Evolutionary conservation across 768 basidiomycete genomes (phyloP).

Genomic region (Rhodotorula taiwanensis): DNA sequence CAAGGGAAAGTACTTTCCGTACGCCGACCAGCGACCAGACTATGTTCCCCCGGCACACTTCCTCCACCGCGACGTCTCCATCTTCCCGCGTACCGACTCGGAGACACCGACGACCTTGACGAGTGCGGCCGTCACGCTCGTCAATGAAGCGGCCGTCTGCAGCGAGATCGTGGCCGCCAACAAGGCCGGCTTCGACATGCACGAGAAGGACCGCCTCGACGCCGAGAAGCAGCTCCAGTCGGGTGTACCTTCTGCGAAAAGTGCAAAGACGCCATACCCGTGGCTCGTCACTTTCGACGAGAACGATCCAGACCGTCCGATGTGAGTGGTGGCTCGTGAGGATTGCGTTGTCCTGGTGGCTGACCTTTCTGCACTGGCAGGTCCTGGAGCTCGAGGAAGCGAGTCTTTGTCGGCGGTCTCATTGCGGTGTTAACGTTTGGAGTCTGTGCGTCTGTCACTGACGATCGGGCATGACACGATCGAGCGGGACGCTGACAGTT

Average conservation of each 20-base stretch:
- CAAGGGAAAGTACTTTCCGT: conserved; percentile 26
- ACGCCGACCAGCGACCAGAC: conserved; percentile 34
- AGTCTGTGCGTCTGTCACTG: conserved; percentile 15
- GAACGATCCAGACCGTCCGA: conserved; percentile 35
- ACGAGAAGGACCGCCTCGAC: background rate
- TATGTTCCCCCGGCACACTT: conserved; percentile 24
- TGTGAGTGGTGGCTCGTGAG: conserved; percentile 8
- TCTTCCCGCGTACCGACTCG: conserved; percentile 1
- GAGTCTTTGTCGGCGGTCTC: conserved; percentile 23
- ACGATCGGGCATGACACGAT: too few relatives aligned
- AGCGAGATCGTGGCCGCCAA: background rate
- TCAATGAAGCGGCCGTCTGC: conserved; percentile 2
- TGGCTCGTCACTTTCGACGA: conserved; percentile 36
- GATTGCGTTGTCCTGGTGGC: background rate
- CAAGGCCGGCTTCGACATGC: background rate
- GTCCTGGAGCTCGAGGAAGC: conserved; percentile 32
- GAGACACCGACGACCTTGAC: conserved; percentile 5
- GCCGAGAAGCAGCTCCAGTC: conserved; percentile 11
- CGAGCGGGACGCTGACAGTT: too few relatives aligned
- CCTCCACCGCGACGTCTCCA: conserved; percentile 1
- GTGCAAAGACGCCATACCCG: conserved; percentile 2
- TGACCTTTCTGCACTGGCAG: background rate
- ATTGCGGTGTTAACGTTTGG: conserved; percentile 35
- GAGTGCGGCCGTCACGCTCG: conserved; percentile 11
- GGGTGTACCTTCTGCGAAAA: background rate